Evolutionary conservation across 495 filamentous ascomycete genomes (phyloP), one percentile per base, ranked within the genome.

Genomic region (Penicillium riverlandense): DNA sequence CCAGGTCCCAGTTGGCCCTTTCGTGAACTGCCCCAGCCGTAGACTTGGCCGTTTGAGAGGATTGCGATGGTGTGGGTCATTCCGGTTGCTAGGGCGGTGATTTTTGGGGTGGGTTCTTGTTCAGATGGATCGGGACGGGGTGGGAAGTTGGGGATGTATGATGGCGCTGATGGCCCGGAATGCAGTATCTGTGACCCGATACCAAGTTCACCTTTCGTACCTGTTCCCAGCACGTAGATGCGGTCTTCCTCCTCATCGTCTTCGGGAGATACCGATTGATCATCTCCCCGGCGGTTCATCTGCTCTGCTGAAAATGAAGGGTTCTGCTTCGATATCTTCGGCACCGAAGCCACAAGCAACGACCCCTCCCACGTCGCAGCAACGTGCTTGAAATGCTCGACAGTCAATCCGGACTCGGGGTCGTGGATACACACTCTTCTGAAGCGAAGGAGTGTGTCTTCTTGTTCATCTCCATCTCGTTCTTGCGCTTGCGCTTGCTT

Each of bases 1-100:
- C 65, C 58, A 9, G 70, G 52, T 5, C 87, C 89, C 0, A 97
- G 61, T 58, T 97, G 90, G 0, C 89, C 89, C 65, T 95, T 90
- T 27, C 89, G 73, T 6, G 81, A 80, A 48, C 71, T 82, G 2
- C 92, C 92, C 92, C 92, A 96, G 2, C 90, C 92, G 60, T 83
- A 96, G 1, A 84, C 82, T 1, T 83, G 71, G 2, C 89, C 90
- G 58, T 83, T 83, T 27, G 73, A 74, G 1, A 95, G 63, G 5
- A 96, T 76, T 4, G 72, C 80, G 12, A 90, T 79, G 0, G 79
- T 76, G 57, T 98, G 92, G 11, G 75, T 74, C 69, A 94, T 82
- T n/a, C 85, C 75, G 35, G 85, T 82, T 1, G 81, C 65, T 9
- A 97, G 48, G 34, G 79, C 66, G 0, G 69, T 54, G 6, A 95